Evolutionary conservation across 2,329 filamentous ascomycete genomes (phyloP), one percentile per base, ranked within the genome.

Genomic region (Paramyrothecium roridum): DNA sequence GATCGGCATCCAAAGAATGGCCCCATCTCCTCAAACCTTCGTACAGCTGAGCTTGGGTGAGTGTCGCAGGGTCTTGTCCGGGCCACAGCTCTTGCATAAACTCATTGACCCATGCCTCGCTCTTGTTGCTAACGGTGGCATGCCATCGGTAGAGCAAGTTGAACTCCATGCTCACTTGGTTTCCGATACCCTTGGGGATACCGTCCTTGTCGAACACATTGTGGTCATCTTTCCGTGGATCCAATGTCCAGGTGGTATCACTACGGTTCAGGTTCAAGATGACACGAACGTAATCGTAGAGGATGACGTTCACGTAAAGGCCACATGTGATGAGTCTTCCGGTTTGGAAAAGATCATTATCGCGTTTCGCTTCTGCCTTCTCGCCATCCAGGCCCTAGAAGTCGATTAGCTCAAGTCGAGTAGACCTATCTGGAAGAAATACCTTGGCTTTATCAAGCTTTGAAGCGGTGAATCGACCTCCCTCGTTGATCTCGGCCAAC

Each of bases 241-340:
- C 68, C 55, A 86, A 73, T 20, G 79, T 84, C 82, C 83, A 88
- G 45, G 80, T 82, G 48, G 79, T 81, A 64, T 86, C 19, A 3
- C 63, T 68, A 2, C 82, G 74, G 63, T 87, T 86, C 56, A 88
- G 68, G 16, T 71, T 72, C 49, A 73, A 64, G 0, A 75, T 68
- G 1, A 68, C 69, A 2, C 73, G 65, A 8, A 75, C 62, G 46
- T 77, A 77, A 56, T 77, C 75, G 53, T 69, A 64, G 2, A 76
- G 60, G 7, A 71, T 64, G 19, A 75, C 77, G 65, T 83, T 83
- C 57, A 83, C 77, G 61, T 82, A 85, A 23, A 85, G 73, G 49
- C 81, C 81, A 48, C 80, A 82, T 0, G 78, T 82, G 52, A 85
- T 74, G 22, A 74, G 66, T 17, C 72, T 63, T 8, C 64, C 70